Evolutionary conservation across 2,329 filamentous ascomycete genomes (phyloP).

Genomic region (Didymella sp.): DNA sequence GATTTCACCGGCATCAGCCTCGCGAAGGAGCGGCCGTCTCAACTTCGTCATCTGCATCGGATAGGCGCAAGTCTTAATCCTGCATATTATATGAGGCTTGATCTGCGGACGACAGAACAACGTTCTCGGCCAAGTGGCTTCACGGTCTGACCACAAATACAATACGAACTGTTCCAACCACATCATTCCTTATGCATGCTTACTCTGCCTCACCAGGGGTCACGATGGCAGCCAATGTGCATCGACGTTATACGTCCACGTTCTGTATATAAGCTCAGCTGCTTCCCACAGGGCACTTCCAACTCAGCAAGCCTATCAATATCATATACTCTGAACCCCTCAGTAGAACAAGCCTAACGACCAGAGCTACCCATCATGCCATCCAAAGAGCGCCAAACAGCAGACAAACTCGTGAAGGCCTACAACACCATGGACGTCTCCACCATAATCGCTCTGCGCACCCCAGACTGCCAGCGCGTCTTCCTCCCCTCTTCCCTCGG

Average conservation of each 20-base stretch:
- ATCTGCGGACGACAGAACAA: no score
- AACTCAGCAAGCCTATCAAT: not conserved
- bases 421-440: conserved; percentile 43
- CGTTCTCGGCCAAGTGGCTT: no score
- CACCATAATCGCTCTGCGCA: conserved; percentile 38
- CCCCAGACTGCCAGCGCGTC: conserved; percentile 34
- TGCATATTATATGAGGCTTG: not conserved
- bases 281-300: not conserved
- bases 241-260: not conserved
- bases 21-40: not conserved
- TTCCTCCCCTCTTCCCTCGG: conserved; percentile 41
- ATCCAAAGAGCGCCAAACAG: conserved; percentile 37
- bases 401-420: conserved; percentile 38
- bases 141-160: no score
- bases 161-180: not conserved
- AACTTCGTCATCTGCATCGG: not conserved
- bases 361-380: conserved; percentile 10
- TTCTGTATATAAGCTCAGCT: not conserved
- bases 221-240: not conserved
- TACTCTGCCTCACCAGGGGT: not conserved
- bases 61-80: not conserved
- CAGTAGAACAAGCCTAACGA: no score
- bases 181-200: not conserved
- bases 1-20: conserved; percentile 15
- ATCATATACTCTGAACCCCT: not conserved